phyloP scores from a whole-genome alignment of 2,329 filamentous ascomycete species.

The Trichoderma oligosporum region DNA sequence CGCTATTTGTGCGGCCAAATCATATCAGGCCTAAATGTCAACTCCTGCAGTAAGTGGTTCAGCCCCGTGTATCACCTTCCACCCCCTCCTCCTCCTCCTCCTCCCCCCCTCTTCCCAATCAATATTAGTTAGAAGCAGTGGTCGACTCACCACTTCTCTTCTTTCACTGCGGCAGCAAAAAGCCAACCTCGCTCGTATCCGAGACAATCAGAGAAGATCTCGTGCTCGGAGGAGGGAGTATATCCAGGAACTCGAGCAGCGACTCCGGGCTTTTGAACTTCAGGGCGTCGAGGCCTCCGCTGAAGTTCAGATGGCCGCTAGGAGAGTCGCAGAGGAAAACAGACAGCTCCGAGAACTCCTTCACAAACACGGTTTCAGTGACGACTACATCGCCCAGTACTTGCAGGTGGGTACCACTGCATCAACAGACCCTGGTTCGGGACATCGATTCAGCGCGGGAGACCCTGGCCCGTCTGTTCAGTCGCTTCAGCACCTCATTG shows the following conservation, averaged over 20 bases:
- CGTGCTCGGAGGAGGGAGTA: constrained; percentile 72
- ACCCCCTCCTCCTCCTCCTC: constrained; percentile 12
- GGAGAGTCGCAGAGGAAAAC: constrained; percentile 68
- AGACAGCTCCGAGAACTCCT: constrained; percentile 58
- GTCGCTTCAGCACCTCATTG: constrained; percentile 38
- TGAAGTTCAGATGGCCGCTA: constrained; percentile 69
- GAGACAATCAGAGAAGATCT: constrained; percentile 75
- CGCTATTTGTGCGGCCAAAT: constrained; percentile 20
- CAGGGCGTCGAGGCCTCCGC: constrained; percentile 63
- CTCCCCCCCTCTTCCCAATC: constrained; percentile 21
- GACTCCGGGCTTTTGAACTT: constrained; percentile 57
- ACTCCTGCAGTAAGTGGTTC: constrained; percentile 25
- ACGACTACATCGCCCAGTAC: constrained; percentile 49
- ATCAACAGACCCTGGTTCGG: constrained; percentile 21
- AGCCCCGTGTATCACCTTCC: not conserved
- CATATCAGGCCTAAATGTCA: constrained; percentile 24
- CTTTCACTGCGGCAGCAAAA: constrained; percentile 32
- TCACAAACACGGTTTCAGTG: constrained; percentile 52
- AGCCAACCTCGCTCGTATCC: constrained; percentile 53
- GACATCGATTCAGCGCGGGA: constrained; percentile 22
- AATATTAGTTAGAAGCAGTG: not conserved
- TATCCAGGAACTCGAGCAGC: constrained; percentile 63
- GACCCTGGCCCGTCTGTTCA: constrained; percentile 30
- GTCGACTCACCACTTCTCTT: constrained; percentile 12
- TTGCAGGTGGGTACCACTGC: constrained; percentile 28